phyloP scores from a whole-genome alignment of 1,284 basidiomycete species.

The Clitocybe nebularis region DNA sequence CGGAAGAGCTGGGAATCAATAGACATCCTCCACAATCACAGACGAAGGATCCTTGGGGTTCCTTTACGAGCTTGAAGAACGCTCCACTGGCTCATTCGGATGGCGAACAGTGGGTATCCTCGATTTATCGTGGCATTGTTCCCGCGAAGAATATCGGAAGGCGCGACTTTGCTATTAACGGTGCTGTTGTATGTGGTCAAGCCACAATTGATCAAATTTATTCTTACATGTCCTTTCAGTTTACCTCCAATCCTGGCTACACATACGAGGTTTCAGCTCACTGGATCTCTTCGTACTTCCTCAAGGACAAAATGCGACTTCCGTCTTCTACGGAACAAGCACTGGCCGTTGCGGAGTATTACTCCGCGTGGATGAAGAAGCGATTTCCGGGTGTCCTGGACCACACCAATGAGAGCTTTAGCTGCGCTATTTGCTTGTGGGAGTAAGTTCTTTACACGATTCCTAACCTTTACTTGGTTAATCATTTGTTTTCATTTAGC shows the following conservation, averaged over 20 bases:
- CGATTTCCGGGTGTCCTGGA: constrained; percentile 45
- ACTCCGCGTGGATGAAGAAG: constrained; percentile 46
- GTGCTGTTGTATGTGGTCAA: constrained; percentile 43
- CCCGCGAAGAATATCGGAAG: constrained; percentile 39
- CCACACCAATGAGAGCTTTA: constrained; percentile 44
- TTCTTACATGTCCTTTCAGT: constrained; percentile 11
- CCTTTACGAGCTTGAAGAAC: constrained; percentile 16
- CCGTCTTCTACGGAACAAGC: constrained; percentile 45
- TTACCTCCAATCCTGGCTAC: constrained; percentile 45
- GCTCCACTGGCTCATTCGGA: constrained; percentile 12
- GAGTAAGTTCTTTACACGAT: constrained; percentile 6
- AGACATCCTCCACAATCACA: constrained; percentile 10
- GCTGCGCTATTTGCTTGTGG: constrained; percentile 16
- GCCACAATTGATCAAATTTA: neutral
- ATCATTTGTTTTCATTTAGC: constrained; percentile 24
- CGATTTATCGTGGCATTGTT: constrained; percentile 19
- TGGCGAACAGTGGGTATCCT: constrained; percentile 13
- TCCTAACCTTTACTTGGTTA: neutral
- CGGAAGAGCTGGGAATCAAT: constrained; percentile 15
- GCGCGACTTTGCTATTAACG: constrained; percentile 59
- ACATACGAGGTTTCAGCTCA: constrained; percentile 50
- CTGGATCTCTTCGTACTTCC: constrained; percentile 64
- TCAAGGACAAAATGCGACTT: constrained; percentile 42
- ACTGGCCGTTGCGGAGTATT: constrained; percentile 31
- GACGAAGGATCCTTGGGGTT: constrained; percentile 8